Percentiles rank a stretch among this genome's conserved stretches.
These are phyloP conservation scores for Parmales sp. DNA, from an alignment of 108 stramenopile genomes.

Conservation along the genomic window DNA sequence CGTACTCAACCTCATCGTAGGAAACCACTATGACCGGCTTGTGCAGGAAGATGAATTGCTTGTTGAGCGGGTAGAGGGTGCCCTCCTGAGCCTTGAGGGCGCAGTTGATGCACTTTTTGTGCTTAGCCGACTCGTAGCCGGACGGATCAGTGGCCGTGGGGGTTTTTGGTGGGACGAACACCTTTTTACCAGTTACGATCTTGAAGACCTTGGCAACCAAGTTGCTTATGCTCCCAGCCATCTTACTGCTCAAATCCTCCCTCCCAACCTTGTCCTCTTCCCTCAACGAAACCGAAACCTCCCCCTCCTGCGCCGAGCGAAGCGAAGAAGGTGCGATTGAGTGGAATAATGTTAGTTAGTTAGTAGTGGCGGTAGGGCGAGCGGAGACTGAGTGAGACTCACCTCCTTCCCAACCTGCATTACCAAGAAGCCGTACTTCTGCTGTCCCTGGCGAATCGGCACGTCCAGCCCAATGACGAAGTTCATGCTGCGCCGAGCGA, in stretches of 20 bases:
- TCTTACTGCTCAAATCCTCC: slow-evolving; percentile 14
- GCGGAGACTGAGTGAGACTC: slow-evolving; percentile 70
- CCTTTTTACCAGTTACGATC: slow-evolving; percentile 88
- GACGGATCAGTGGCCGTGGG: slow-evolving; percentile 72
- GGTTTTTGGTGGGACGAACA: slow-evolving; percentile 88
- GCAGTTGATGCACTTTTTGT: slow-evolving; percentile 38
- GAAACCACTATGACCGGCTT: slow-evolving; percentile 94
- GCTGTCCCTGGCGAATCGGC: slow-evolving; percentile 96
- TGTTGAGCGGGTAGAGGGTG: slow-evolving; percentile 91
- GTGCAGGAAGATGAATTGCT: slow-evolving; percentile 99
- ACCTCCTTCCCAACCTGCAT: slow-evolving; percentile 77
- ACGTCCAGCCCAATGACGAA: slow-evolving; percentile 96
- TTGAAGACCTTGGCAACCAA: slow-evolving; percentile 97
- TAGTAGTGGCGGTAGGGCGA: neutral
- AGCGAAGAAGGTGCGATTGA: too few species aligned
- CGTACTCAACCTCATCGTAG: slow-evolving; percentile 88
- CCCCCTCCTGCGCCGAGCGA: too few species aligned
- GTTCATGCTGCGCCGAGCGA: slow-evolving; percentile 46
- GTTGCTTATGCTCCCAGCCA: slow-evolving; percentile 84
- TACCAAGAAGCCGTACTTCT: slow-evolving; percentile 92
- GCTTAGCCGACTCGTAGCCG: slow-evolving; percentile 73
- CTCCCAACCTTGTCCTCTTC: neutral
- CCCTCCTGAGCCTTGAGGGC: slow-evolving; percentile 81
- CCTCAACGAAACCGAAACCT: neutral
- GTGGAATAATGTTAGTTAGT: neutral